Evolutionary conservation across 108 stramenopile species (phyloP).

Genomic region (Hondaea fermentalgiana): DNA sequence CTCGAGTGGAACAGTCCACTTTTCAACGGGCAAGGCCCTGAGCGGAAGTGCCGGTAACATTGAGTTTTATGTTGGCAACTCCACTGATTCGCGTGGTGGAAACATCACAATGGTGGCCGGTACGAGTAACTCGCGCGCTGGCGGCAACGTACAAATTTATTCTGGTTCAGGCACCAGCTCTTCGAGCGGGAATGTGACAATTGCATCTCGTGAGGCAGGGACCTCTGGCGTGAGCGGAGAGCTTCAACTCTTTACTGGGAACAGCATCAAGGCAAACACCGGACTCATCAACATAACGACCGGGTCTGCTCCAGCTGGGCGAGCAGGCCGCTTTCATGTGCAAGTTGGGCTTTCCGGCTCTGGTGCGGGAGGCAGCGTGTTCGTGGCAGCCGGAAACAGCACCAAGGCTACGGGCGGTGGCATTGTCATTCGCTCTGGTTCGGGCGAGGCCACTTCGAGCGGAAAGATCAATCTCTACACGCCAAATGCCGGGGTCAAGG

Average conservation of each 20-base stretch:
- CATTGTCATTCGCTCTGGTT: neutral
- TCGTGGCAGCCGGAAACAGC: slow-evolving; percentile 19
- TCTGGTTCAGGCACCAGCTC: neutral
- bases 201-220: slow-evolving; percentile 29
- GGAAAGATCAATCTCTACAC: slow-evolving; percentile 13
- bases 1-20: neutral
- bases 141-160: neutral
- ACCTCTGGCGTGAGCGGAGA: slow-evolving; percentile 22
- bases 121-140: neutral
- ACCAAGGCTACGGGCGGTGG: neutral
- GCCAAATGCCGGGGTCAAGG: slow-evolving; percentile 33
- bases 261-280: neutral
- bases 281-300: slow-evolving; percentile 25
- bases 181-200: slow-evolving; percentile 2
- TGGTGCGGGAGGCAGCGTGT: slow-evolving; percentile 19
- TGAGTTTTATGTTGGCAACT: neutral
- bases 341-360: slow-evolving; percentile 18
- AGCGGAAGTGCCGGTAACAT: neutral
- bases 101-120: neutral
- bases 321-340: neutral
- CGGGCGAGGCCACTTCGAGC: slow-evolving; percentile 10
- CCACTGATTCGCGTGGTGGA: neutral
- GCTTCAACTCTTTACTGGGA: neutral
- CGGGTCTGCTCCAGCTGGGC: slow-evolving; percentile 21
- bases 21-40: neutral